Evolutionary conservation across 2,329 filamentous ascomycete genomes (phyloP), one percentile per base, ranked within the genome.

Genomic region (Aulographum hederae): DNA sequence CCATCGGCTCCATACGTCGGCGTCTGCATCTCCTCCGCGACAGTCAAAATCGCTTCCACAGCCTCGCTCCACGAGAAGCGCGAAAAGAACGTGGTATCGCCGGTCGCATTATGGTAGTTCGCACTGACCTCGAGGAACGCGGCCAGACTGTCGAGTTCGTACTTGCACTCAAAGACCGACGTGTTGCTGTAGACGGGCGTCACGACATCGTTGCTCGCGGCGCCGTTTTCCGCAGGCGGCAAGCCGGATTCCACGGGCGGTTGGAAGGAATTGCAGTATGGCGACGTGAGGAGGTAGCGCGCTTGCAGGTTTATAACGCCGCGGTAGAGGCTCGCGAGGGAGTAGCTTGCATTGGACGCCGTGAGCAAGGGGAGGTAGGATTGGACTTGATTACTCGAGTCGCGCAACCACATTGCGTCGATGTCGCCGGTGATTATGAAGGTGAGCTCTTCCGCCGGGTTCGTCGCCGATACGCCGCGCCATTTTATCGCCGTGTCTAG

Each of bases 271-370:
- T 66, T 64, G 48, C 61, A 65, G 41, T 62, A 65, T 4, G 62
- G 61, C 12, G 66, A 68, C 19, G 65, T 63, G 33, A 69, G 58
- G 32, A 81, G 62, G 48, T 78, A 80, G 28, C 75, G 61, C 15
- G 73, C 61, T 46, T 81, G 76, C 4, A 77, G 58, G 46, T 81
- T 80, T 47, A 82, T 76, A 3, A 76, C 65, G 1, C 76, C 76
- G 11, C 75, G 65, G 52, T 73, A 79, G 0, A 81, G 55, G 15
- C 67, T 69, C 20, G 74, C 73, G 14, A 81, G 58, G 1, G 72
- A 74, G 43, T 72, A 58, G 4, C 56, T 51, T 3, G 61, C 59
- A 4, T 53, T 53, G 23, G 65, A 67, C 3, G 65, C 57, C 34
- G 60, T 61, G 13, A 80, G 53, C 8, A 79, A 52, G 2, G 68